These are phyloP conservation scores for Tubosaeta brunneosetosa DNA, from an alignment of 768 basidiomycete species.

Conservation along the genomic window DNA sequence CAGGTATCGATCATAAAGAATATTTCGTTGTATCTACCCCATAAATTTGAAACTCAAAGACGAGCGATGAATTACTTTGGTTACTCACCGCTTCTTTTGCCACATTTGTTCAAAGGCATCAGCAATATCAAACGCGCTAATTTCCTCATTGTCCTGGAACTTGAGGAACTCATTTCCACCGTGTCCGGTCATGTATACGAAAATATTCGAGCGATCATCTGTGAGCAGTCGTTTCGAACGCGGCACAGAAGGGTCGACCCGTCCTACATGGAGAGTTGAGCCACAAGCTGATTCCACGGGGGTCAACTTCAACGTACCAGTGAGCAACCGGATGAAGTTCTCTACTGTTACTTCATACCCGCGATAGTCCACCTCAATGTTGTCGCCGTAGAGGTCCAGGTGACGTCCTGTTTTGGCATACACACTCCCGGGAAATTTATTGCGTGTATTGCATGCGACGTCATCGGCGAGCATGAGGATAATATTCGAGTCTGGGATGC, in stretches of 20 bases:
- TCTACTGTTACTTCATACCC: slow-evolving; percentile 98
- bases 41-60: slow-evolving; percentile 29
- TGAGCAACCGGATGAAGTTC: slow-evolving; percentile 88
- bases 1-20: slow-evolving; percentile 99
- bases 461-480: slow-evolving; percentile 99
- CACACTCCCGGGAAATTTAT: slow-evolving; percentile 87
- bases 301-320: slow-evolving; percentile 51
- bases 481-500: slow-evolving; percentile 97
- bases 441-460: slow-evolving; percentile 87
- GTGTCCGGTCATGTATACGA: slow-evolving; percentile 98
- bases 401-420: slow-evolving; percentile 81
- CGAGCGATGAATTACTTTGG: background rate
- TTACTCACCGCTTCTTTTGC: slow-evolving; percentile 80
- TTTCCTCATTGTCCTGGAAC: slow-evolving; percentile 98
- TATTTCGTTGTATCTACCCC: slow-evolving; percentile 77
- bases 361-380: slow-evolving; percentile 97
- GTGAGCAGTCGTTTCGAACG: slow-evolving; percentile 89
- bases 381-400: slow-evolving; percentile 91
- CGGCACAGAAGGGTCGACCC: slow-evolving; percentile 78
- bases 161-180: slow-evolving; percentile 98
- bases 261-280: slow-evolving; percentile 46
- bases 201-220: slow-evolving; percentile 88
- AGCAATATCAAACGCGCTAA: slow-evolving; percentile 94
- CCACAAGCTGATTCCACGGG: background rate
- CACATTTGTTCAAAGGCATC: slow-evolving; percentile 99